These are phyloP conservation scores for Davidsoniella virescens DNA, from an alignment of 2,329 filamentous ascomycete species.

Conservation along the genomic window DNA sequence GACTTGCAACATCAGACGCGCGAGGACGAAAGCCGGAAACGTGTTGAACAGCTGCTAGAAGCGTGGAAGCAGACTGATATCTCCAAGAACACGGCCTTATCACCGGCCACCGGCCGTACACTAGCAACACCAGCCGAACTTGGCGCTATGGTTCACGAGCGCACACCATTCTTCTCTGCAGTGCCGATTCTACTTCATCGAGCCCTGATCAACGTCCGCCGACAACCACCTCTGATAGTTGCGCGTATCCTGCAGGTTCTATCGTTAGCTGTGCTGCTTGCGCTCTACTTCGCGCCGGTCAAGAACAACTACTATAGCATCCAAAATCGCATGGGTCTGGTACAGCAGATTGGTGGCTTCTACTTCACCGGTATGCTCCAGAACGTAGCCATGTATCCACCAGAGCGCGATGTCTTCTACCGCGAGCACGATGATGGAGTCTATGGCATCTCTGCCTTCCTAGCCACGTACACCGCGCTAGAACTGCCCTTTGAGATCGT, in stretches of 20 bases:
- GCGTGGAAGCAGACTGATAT: constrained; percentile 29
- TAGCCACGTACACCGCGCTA: constrained; percentile 51
- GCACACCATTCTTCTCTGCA: constrained; percentile 43
- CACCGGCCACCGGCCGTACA: constrained; percentile 13
- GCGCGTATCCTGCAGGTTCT: constrained; percentile 52
- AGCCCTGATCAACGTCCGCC: constrained; percentile 50
- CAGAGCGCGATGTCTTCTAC: constrained; percentile 61
- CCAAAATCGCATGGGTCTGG: constrained; percentile 57
- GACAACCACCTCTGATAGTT: constrained; percentile 47
- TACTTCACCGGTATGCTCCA: constrained; percentile 68
- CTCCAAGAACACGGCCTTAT: background rate
- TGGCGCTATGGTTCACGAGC: constrained; percentile 40
- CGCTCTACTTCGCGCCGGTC: constrained; percentile 56
- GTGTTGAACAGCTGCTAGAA: constrained; percentile 44
- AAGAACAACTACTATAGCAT: constrained; percentile 52
- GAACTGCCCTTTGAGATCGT: constrained; percentile 58
- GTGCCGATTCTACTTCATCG: constrained; percentile 53
- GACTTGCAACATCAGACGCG: constrained; percentile 50
- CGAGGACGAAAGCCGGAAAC: constrained; percentile 45
- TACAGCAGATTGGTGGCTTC: constrained; percentile 55
- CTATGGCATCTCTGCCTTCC: constrained; percentile 55
- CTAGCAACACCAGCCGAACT: constrained; percentile 56
- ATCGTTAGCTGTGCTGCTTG: constrained; percentile 44
- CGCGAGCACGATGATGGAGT: constrained; percentile 58
- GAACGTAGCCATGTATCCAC: constrained; percentile 59